Percentiles rank a stretch among this genome's conserved stretches.
Conservation (phyloP, 23 red algal species). For the Gracilaria gracilis region DNA sequence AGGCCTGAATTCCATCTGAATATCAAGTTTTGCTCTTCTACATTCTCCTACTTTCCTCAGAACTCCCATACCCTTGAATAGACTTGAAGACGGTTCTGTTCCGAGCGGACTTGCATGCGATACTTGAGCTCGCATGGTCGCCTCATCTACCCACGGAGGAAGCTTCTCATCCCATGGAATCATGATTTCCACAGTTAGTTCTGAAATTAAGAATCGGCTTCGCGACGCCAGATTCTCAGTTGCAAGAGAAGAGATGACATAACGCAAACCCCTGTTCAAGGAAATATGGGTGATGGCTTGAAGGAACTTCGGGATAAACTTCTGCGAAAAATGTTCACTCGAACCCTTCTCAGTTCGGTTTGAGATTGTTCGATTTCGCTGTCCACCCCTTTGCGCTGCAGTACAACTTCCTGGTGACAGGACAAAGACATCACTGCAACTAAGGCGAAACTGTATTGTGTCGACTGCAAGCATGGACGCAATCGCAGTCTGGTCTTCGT, state of each 20-base stretch:
- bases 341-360: neutral
- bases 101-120: conserved; percentile 38
- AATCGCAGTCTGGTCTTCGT: conserved; percentile 46
- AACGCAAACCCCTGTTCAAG: conserved; percentile 16
- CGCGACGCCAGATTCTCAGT: conserved; percentile 19
- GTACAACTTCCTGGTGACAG: conserved; percentile 41
- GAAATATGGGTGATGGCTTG: conserved; percentile 30
- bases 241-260: conserved; percentile 34
- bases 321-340: neutral
- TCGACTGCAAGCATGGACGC: conserved; percentile 49
- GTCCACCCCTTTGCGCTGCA: conserved; percentile 22
- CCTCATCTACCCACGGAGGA: conserved; percentile 69
- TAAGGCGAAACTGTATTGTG: conserved; percentile 38
- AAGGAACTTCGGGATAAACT: conserved; percentile 19
- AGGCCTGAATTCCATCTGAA: conserved; percentile 27
- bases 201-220: conserved; percentile 32
- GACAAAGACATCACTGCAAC: conserved; percentile 29
- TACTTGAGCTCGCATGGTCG: conserved; percentile 59
- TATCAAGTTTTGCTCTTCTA: conserved; percentile 29
- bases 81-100: conserved; percentile 16
- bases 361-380: neutral
- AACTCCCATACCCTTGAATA: conserved; percentile 28
- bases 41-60: conserved; percentile 40
- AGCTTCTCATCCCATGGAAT: conserved; percentile 52
- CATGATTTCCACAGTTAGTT: conserved; percentile 43